Evolutionary conservation across 1,139 yeast species (phyloP), one percentile per base, ranked within the genome.

Genomic region (Lodderomyces beijingensis): DNA sequence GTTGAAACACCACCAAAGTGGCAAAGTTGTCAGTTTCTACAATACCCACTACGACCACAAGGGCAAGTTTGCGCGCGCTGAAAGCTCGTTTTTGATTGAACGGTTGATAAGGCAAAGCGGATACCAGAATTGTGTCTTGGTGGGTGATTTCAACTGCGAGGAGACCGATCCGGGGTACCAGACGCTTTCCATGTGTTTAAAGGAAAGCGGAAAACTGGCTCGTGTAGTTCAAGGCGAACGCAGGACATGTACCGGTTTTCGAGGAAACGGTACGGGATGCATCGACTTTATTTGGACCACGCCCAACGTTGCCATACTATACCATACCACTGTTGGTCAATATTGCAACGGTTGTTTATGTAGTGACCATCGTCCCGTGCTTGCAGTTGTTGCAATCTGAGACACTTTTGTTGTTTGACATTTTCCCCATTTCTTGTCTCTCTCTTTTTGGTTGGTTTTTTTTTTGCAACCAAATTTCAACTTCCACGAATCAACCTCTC

Each of bases 11-110:
- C 25, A 19, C 16, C 22, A 21, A 18, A 24, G 55, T 3, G 45
- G 46, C 3, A 26, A 36, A 23, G 29, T 24, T 3, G 47, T 69
- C 35, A 62, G 64, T 30, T 43, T 62, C 20, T 52, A 66, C 34
- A 70, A 69, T 43, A 55, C 73, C n/a, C 77, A 70, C 46, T 54
- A 61, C 30, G 77, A 70, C 44, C 72, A 68, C 38, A 53, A 53
- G 33, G 64, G 72, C 3, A 61, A 60, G 29, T 57, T 47, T 12
- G 70, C 71, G 16, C 52, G 74, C 42, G 43, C 49, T 27, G 48
- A 48, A 25, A 51, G 59, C 13, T 50, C 64, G 10, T 40, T 49
- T 20, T 47, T 60, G 15, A 60, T 68, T 12, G 57, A 63, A 15
- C 50, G 56, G 8, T 45, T 66, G 45, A 51, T 61, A 34, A 47